Evolutionary conservation across 441 rosid genomes (phyloP).

Genomic region (Adansonia madagascariensis): DNA sequence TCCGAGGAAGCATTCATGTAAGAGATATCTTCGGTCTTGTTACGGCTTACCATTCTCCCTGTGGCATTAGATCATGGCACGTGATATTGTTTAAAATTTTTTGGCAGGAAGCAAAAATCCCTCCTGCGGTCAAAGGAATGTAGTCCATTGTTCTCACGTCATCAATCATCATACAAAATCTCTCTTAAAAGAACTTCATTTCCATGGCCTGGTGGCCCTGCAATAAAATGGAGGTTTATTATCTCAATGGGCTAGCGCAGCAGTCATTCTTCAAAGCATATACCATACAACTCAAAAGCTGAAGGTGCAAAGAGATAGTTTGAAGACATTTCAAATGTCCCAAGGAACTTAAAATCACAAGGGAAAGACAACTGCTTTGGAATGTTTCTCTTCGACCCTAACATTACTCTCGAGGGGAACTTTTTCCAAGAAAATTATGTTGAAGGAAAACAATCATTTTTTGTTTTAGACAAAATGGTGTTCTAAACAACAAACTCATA

Average conservation of each 20-base stretch:
- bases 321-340: not conserved
- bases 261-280: not conserved
- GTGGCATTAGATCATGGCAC: slow-evolving; percentile 34
- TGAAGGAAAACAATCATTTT: not conserved
- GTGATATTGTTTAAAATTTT: slow-evolving; percentile 27
- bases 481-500: not conserved
- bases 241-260: not conserved
- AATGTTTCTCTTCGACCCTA: not conserved
- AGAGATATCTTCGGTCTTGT: slow-evolving; percentile 35
- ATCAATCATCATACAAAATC: slow-evolving; percentile 40
- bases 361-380: not conserved
- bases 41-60: slow-evolving; percentile 54
- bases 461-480: not conserved
- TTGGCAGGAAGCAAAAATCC: slow-evolving; percentile 33
- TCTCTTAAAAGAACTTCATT: slow-evolving; percentile 51
- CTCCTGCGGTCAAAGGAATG: slow-evolving; percentile 47
- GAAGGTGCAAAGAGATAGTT: not conserved
- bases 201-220: slow-evolving; percentile 46
- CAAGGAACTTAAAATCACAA: not conserved
- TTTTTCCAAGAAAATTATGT: not conserved
- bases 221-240: slow-evolving; percentile 6
- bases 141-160: slow-evolving; percentile 18
- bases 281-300: not conserved
- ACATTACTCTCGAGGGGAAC: not conserved
- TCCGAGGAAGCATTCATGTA: slow-evolving; percentile 50